Evolutionary conservation across 2,329 filamentous ascomycete species (phyloP), one percentile per base, ranked within the genome.

Genomic region (Periconia sp.): DNA sequence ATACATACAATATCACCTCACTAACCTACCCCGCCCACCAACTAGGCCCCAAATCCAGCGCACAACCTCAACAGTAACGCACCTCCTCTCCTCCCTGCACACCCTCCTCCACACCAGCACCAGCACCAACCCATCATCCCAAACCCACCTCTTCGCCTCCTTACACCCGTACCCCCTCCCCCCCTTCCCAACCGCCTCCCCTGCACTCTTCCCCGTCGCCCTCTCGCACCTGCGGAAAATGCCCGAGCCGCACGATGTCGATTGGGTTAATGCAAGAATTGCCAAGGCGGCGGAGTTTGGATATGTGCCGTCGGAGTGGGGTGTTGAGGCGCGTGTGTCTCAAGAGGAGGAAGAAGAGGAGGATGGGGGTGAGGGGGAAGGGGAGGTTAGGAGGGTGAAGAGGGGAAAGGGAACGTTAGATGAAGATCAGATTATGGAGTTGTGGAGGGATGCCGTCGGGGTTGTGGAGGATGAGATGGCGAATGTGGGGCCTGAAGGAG

Each of bases 121-220:
- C 49, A 17, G 37, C 48, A 48, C 17, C n/a, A n/a, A n/a, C n/a
- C n/a, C n/a, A n/a, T n/a, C n/a, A n/a, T n/a, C n/a, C n/a, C n/a
- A n/a, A 23, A 33, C 41, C 42, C 13, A 41, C 46, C 23, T 18
- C 43, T 31, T 56, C 17, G 42, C 40, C 13, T 37, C 45, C 23
- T 46, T 59, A 50, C 49, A 55, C 49, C 31, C 53, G 35, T 47
- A 46, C 31, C 51, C 52, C n/a, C 47, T 52, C 27, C 50, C 41
- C 48, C 43, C 50, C 42, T 45, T 47, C 42, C 23, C 42, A 44
- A 13, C 41, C 51, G 41, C 18, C 45, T 20, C 47, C 76, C 1
- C 72, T 78, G 2, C 83, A 81, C 10, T 62, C 6, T 57, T 54
- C 1, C 56, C 54, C n/a, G 54, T 72, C 19, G 58, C 61, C 35